Conservation (phyloP, 2,329 filamentous ascomycete species). For the Calonectria hongkongensis region DNA sequence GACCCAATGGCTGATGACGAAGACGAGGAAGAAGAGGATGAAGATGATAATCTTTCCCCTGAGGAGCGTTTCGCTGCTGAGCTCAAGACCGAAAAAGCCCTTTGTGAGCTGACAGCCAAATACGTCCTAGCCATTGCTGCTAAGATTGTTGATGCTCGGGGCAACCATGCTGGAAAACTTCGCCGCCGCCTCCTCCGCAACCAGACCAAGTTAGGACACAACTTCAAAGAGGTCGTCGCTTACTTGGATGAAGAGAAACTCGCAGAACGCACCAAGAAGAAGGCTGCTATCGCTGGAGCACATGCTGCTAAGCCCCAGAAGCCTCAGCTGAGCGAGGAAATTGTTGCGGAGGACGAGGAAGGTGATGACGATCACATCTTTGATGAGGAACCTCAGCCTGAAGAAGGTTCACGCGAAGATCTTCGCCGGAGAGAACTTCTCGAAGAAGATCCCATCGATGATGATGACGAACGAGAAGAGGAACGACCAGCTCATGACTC, state of each 20-base stretch:
- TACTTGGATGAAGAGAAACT: constrained; percentile 84
- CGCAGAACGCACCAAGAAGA: constrained; percentile 65
- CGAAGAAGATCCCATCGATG: constrained; percentile 67
- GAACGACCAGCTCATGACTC: constrained; percentile 60
- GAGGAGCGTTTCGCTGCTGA: constrained; percentile 78
- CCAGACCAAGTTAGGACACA: constrained; percentile 85
- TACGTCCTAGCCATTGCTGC: constrained; percentile 87
- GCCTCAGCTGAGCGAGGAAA: constrained; percentile 64
- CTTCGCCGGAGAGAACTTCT: constrained; percentile 72
- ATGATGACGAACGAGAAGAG: constrained; percentile 59
- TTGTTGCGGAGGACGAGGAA: constrained; percentile 65
- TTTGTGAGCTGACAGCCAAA: constrained; percentile 91
- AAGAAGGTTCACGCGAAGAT: constrained; percentile 77
- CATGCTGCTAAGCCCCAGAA: constrained; percentile 59
- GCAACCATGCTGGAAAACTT: constrained; percentile 77
- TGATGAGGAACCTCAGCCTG: constrained; percentile 70
- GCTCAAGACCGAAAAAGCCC: constrained; percentile 86
- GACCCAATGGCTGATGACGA: constrained; percentile 80
- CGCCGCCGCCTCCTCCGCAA: constrained; percentile 85
- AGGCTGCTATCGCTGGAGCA: constrained; percentile 53
- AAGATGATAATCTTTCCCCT: constrained; percentile 72
- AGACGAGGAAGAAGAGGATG: constrained; percentile 71
- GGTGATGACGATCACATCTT: constrained; percentile 65
- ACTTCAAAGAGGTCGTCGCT: constrained; percentile 88
- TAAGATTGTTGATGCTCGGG: constrained; percentile 81